Evolutionary conservation across 2,329 filamentous ascomycete genomes (phyloP).

Genomic region (Drechslerella coelobrocha): DNA sequence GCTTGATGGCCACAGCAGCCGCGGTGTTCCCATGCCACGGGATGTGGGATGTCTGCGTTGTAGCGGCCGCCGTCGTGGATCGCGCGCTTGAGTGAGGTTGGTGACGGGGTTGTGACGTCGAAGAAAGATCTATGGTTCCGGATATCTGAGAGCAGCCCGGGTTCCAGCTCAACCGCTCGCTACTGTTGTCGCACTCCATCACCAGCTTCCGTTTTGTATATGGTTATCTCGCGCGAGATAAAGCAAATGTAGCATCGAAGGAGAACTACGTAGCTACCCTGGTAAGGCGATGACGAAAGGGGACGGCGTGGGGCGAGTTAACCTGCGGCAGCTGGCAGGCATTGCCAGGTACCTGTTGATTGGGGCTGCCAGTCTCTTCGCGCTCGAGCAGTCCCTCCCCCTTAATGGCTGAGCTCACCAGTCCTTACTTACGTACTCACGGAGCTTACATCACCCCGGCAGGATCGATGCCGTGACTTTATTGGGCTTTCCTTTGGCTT

Average conservation of each 20-base stretch:
- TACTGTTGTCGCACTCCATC: neutral
- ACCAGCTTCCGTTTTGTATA: neutral
- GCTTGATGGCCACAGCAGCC: constrained; percentile 16
- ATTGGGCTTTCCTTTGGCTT: too few species aligned
- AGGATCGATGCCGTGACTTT: too few species aligned
- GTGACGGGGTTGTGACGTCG: neutral
- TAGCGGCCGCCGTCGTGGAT: neutral
- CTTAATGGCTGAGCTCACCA: too few species aligned
- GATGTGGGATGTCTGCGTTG: neutral
- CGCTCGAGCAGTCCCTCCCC: too few species aligned
- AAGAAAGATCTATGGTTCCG: neutral
- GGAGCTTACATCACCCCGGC: too few species aligned
- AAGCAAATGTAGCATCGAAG: neutral
- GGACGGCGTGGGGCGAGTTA: neutral
- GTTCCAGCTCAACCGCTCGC: too few species aligned
- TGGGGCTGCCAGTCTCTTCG: too few species aligned
- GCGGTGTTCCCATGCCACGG: neutral
- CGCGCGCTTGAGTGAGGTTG: neutral
- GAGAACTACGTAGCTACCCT: neutral
- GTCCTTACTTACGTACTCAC: too few species aligned
- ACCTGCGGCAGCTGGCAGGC: neutral
- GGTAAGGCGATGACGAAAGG: neutral
- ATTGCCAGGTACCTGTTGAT: neutral
- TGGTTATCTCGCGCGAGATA: constrained; percentile 1
- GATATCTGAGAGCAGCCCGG: neutral